Conservation (phyloP, 345 rosid species). For the Trapa bicornis region DNA sequence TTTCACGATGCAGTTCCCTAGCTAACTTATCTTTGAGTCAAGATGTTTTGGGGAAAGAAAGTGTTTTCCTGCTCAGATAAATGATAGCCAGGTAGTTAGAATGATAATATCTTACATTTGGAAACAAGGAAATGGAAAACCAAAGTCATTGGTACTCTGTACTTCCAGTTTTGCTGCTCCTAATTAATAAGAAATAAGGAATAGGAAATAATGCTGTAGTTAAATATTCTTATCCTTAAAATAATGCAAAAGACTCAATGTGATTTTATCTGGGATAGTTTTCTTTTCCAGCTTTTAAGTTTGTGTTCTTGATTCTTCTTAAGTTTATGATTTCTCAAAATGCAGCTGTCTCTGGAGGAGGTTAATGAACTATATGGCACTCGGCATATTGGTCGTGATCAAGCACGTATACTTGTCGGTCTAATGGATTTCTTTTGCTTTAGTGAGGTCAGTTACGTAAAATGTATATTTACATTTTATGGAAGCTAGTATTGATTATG, state of each 20-base stretch:
- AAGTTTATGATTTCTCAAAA: not conserved
- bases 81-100: not conserved
- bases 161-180: not conserved
- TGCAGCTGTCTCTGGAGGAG: conserved; percentile 63
- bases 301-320: conserved; percentile 6
- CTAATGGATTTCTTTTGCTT: conserved; percentile 99
- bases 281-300: not conserved
- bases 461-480: not conserved
- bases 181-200: not conserved
- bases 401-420: conserved; percentile 78
- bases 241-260: not conserved
- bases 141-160: not conserved
- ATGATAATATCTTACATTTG: not conserved
- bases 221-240: not conserved
- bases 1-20: not conserved
- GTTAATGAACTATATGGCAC: conserved; percentile 66
- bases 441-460: conserved; percentile 55
- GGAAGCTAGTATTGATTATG: not conserved
- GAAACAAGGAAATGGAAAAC: not conserved
- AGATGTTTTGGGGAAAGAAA: not conserved
- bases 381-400: conserved; percentile 83
- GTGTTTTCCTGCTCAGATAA: not conserved
- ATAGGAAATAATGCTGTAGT: not conserved
- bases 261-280: not conserved
- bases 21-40: not conserved